Conservation (phyloP, 2,329 filamentous ascomycete species). For the Fusarium illudens region DNA sequence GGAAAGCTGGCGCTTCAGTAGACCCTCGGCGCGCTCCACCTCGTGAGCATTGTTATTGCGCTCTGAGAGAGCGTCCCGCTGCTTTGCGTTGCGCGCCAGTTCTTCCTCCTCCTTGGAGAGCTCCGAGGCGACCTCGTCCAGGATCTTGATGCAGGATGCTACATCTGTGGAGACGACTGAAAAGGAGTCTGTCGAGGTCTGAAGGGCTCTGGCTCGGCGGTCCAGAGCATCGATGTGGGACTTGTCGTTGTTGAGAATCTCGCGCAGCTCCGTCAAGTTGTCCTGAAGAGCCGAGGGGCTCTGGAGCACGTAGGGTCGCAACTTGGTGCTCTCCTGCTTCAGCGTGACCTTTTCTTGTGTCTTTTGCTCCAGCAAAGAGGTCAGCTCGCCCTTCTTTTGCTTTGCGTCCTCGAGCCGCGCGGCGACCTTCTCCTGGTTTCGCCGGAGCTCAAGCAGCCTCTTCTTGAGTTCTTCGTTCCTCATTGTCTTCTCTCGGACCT, state of each 20-base stretch:
- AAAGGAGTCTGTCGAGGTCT: conserved; percentile 93
- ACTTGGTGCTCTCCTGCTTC: conserved; percentile 85
- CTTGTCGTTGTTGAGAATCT: conserved; percentile 80
- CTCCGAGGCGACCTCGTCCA: conserved; percentile 88
- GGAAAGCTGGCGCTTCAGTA: conserved; percentile 82
- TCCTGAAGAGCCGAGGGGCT: conserved; percentile 85
- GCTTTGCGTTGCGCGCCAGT: conserved; percentile 78
- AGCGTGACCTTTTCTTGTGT: conserved; percentile 74
- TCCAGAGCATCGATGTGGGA: conserved; percentile 88
- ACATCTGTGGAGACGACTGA: conserved; percentile 85
- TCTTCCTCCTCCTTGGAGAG: conserved; percentile 92
- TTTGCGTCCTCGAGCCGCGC: conserved; percentile 85
- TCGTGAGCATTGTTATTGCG: conserved; percentile 89
- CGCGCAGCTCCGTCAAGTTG: conserved; percentile 81
- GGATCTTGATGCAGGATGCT: conserved; percentile 83
- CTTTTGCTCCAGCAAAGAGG: conserved; percentile 75
- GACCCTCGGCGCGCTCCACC: conserved; percentile 85
- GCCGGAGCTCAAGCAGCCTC: conserved; percentile 79
- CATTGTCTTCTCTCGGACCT: conserved; percentile 84
- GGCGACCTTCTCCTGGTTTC: conserved; percentile 83
- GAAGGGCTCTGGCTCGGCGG: conserved; percentile 84
- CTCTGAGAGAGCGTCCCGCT: conserved; percentile 87
- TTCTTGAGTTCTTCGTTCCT: conserved; percentile 89
- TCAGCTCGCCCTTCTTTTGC: conserved; percentile 79
- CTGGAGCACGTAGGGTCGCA: conserved; percentile 91